Base-by-base conservation (phyloP, 768 basidiomycete species). In the Dentipellis fragilis region DNA sequence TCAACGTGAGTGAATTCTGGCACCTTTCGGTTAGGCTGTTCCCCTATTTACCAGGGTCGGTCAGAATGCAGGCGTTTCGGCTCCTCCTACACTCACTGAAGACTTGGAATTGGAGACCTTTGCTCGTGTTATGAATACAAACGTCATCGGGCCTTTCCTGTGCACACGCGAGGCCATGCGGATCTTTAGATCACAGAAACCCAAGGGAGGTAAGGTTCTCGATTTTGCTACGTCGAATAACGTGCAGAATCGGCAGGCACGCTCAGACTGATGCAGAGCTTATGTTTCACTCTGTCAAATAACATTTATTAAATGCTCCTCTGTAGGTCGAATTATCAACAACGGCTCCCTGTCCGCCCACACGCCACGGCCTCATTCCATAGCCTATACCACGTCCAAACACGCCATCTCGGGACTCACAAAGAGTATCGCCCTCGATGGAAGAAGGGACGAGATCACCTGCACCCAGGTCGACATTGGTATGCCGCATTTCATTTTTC, bases 341-440 rank as follows among this genome's bases (percentile, higher is more conserved):
- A 91, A 93, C 62, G 90, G 89, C 0, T 87, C 83, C n/a, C 72
- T 89, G 21, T 77, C 85, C 1, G 86, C 87, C 0, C 79, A 85
- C 58, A 73, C 79, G 3, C 87, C 89, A 1, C 77, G 87, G n/a
- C 84, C 83, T 1, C 68, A 80, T 61, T 73, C 79, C 1, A 67
- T 67, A 21, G 75, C 89, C 0, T 93, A 93, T 66, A 85, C 87
- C 0, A 72, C 79, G 52, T 84, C 87, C 11, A 94, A 93, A 68
- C 89, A 92, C 64, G 90, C 85, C 7, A 80, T 93, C 47, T 66
- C 72, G 1, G 90, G 91, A 0, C 69, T 93, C 3, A 90, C 90
- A 10, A 89, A 85, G 67, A 79, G 76, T 42, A 87, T 83, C 4
- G 76, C 83, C 1, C 42, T 45, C 42, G 42, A 45, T 17, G 42